A percentile compares a stretch with the other conserved stretches of the same genome.
phyloP scores from a whole-genome alignment of 2,329 filamentous ascomycete genomes.

The Cercospora zeae-maydis region DNA sequence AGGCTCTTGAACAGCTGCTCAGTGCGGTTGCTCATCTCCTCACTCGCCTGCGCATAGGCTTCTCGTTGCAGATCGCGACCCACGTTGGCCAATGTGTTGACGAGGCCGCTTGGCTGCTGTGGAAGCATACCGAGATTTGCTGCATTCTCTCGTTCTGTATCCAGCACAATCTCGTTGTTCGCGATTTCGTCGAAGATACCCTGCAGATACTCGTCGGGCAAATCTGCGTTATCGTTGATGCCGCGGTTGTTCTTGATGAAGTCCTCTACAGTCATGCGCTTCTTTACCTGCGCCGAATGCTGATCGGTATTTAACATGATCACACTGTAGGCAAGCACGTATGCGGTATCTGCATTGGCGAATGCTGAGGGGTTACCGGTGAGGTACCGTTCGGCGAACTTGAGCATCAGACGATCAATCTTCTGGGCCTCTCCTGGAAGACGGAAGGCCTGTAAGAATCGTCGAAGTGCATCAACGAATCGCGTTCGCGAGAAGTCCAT shows the following conservation, averaged over 20 bases:
- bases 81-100: slow-evolving; percentile 76
- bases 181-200: slow-evolving; percentile 91
- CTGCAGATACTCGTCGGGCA: slow-evolving; percentile 87
- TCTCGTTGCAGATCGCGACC: slow-evolving; percentile 89
- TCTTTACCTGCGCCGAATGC: slow-evolving; percentile 82
- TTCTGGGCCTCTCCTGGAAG: slow-evolving; percentile 96
- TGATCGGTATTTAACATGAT: slow-evolving; percentile 95
- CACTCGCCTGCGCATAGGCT: slow-evolving; percentile 89
- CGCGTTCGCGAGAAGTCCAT: slow-evolving; percentile 92
- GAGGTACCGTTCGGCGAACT: slow-evolving; percentile 95
- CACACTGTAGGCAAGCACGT: slow-evolving; percentile 92
- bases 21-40: slow-evolving; percentile 80
- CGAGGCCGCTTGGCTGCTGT: slow-evolving; percentile 46
- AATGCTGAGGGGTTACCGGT: slow-evolving; percentile 95
- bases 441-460: slow-evolving; percentile 91
- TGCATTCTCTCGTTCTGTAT: slow-evolving; percentile 85
- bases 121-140: slow-evolving; percentile 68
- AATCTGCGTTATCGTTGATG: slow-evolving; percentile 92
- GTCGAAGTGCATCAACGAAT: slow-evolving; percentile 86
- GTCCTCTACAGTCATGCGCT: slow-evolving; percentile 90
- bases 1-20: slow-evolving; percentile 90
- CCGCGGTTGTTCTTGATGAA: slow-evolving; percentile 99
- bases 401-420: slow-evolving; percentile 98
- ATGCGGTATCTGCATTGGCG: slow-evolving; percentile 96
- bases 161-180: slow-evolving; percentile 87